phyloP scores from a whole-genome alignment of 2,329 filamentous ascomycete species.

The Nemania bipapillata region DNA sequence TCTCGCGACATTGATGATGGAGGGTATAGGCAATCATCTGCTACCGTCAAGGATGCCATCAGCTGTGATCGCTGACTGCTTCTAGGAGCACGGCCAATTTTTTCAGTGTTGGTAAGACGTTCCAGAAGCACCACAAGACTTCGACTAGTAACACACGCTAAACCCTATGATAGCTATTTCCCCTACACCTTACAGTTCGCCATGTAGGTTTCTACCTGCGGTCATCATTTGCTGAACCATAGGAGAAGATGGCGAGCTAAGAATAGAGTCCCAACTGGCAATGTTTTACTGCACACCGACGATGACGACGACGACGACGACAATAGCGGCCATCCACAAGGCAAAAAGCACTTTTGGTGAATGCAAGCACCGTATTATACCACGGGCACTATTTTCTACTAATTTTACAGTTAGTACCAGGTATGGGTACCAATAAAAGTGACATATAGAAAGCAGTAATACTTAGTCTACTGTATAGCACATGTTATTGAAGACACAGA shows the following conservation, averaged over 20 bases:
- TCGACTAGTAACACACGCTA: constrained; percentile 51
- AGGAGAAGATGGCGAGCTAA: background rate
- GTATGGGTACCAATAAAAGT: background rate
- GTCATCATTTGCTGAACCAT: background rate
- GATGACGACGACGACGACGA: too few species aligned
- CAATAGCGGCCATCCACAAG: background rate
- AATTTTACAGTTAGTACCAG: background rate
- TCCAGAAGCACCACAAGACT: constrained; percentile 42
- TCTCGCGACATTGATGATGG: constrained; percentile 8
- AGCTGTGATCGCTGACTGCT: constrained; percentile 21
- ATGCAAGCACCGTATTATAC: background rate
- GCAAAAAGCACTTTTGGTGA: background rate
- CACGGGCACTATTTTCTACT: background rate
- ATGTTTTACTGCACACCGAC: background rate
- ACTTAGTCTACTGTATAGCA: background rate
- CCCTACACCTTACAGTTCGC: background rate
- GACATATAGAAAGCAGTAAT: background rate
- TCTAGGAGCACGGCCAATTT: constrained; percentile 44
- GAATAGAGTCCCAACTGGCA: background rate
- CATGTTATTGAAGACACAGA: background rate
- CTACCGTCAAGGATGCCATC: constrained; percentile 7
- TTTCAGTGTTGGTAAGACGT: constrained; percentile 69
- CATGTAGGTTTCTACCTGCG: background rate
- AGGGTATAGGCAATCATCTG: constrained; percentile 27
- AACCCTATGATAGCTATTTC: background rate